Conservation (phyloP, 352 stramenopile genomes). For the Globisporangium abappressorium region DNA sequence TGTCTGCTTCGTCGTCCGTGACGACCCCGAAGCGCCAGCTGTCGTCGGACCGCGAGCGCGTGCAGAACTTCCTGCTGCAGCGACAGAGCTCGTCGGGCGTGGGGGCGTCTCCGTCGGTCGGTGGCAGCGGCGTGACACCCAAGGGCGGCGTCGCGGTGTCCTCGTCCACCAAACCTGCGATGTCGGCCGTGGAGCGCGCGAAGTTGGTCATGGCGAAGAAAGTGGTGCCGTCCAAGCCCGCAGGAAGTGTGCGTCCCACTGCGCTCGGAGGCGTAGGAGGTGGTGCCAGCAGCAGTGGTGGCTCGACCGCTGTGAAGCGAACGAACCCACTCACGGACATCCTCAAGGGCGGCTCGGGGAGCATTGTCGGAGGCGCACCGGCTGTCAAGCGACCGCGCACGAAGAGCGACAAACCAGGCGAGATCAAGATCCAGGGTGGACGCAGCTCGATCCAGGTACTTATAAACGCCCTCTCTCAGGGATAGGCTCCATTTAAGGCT, state of each 20-base stretch:
- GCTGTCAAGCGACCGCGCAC: slow-evolving; percentile 62
- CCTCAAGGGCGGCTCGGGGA: slow-evolving; percentile 62
- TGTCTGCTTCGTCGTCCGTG: not conserved
- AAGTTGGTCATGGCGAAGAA: slow-evolving; percentile 83
- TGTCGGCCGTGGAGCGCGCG: slow-evolving; percentile 68
- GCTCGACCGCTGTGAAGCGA: slow-evolving; percentile 50
- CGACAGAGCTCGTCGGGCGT: slow-evolving; percentile 30
- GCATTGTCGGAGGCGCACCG: slow-evolving; percentile 56
- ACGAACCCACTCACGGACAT: slow-evolving; percentile 79
- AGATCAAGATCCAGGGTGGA: slow-evolving; percentile 75
- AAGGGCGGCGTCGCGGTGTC: not conserved
- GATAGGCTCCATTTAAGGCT: not conserved
- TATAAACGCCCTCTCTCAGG: not conserved
- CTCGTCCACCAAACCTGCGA: slow-evolving; percentile 24
- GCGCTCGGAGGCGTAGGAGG: not conserved
- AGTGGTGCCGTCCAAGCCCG: slow-evolving; percentile 12
- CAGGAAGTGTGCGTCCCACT: slow-evolving; percentile 17
- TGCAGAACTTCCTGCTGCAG: slow-evolving; percentile 66
- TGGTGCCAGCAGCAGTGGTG: not conserved
- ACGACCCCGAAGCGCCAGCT: slow-evolving; percentile 52
- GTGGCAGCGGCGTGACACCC: not conserved
- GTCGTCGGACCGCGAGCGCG: slow-evolving; percentile 49
- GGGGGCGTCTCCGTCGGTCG: not conserved
- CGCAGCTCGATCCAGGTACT: slow-evolving; percentile 61
- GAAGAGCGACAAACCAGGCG: slow-evolving; percentile 69